phyloP scores from a whole-genome alignment of 108 stramenopile species.

The Asterionellopsis glacialis region DNA sequence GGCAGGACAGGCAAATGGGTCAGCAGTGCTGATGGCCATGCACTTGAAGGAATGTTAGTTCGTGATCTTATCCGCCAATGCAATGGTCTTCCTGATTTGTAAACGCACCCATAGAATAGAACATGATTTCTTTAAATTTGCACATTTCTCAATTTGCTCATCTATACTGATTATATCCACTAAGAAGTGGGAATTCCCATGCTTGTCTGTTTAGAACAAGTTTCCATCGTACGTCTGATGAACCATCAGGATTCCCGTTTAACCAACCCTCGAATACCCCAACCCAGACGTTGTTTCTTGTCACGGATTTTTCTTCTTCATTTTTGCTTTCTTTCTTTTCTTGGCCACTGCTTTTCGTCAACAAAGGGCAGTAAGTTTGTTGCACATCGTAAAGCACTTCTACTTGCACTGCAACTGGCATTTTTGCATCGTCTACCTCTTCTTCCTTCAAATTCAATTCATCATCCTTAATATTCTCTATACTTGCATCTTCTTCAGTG shows the following conservation, averaged over 20 bases:
- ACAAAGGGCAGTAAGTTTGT: background rate
- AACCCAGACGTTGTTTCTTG: slow-evolving; percentile 15
- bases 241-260: slow-evolving; percentile 23
- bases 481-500: background rate
- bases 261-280: slow-evolving; percentile 55
- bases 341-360: background rate
- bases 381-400: slow-evolving; percentile 25
- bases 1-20: slow-evolving; percentile 59
- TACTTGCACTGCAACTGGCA: slow-evolving; percentile 24
- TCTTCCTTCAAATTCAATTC: slow-evolving; percentile 6
- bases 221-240: slow-evolving; percentile 40
- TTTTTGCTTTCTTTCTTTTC: background rate
- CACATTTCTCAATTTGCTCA: background rate
- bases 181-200: slow-evolving; percentile 36
- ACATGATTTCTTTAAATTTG: slow-evolving; percentile 1
- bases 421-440: background rate
- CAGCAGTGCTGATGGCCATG: slow-evolving; percentile 64
- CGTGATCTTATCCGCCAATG: slow-evolving; percentile 79
- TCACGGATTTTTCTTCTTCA: background rate
- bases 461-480: background rate
- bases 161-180: background rate
- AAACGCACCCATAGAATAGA: background rate
- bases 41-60: slow-evolving; percentile 69
- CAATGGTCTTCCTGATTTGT: slow-evolving; percentile 74
- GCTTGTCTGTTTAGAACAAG: slow-evolving; percentile 37